Evolutionary conservation across 306 rosid genomes (phyloP), one percentile per base, ranked within the genome.

Genomic region (Fragaria nilgerrensis): DNA sequence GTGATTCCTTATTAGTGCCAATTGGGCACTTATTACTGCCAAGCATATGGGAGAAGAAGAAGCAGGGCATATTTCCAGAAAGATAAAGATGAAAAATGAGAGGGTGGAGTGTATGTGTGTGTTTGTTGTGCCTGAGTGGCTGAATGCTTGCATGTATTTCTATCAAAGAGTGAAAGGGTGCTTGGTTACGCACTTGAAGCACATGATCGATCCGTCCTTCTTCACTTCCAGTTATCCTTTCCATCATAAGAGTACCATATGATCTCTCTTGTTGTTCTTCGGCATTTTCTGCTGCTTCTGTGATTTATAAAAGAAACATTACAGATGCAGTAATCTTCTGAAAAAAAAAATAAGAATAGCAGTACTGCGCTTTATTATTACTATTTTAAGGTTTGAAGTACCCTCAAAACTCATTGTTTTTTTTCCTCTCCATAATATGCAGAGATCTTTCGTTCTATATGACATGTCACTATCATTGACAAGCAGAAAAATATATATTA

Each of bases 221-320:
- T 73, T 79, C 82, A 80, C 88, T 89, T 88, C 99, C 93, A 2
- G 98, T 89, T 82, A 96, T 50, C 77, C 93, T 89, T 86, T 83
- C 88, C 84, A 96, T 92, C 96, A 91, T 92, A n/a, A 83, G 61
- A 83, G 87, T 85, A 80, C 99, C 99, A 80, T 96, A 94, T 29
- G 95, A 88, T 77, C 76, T 73, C 79, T 84, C 90, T 74, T 91
- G 90, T n/a, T 77, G 82, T 77, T 82, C 98, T 74, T 86, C 87
- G 20, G 85, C 81, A 75, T 81, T 74, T 78, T 87, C 94, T 53
- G 79, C 75, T 29, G 37, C 87, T n/a, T 88, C 92, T 89, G 79
- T 81, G 78, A 52, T 73, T 52, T 29, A 71, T 43, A 71, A 32
- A n/a, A 69, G 44, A 65, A 82, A 47, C 9, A 49, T 44, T 48